These are phyloP conservation scores for Botrytis byssoidea DNA, from an alignment of 2,329 filamentous ascomycete species.

Conservation along the genomic window DNA sequence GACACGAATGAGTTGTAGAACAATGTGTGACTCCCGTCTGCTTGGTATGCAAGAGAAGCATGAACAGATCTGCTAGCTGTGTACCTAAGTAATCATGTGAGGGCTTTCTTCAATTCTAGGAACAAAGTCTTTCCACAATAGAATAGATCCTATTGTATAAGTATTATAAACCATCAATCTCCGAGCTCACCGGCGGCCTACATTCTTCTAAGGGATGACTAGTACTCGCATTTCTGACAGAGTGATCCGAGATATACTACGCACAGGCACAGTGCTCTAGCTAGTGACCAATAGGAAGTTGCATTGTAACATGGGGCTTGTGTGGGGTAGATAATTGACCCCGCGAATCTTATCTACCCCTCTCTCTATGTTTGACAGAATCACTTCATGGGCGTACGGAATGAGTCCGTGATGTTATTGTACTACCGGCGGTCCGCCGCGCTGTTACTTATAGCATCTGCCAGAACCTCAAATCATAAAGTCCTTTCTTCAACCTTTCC, in stretches of 20 bases:
- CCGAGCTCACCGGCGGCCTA: background rate
- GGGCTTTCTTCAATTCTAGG: too few relatives aligned
- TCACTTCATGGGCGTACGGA: background rate
- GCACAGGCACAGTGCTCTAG: background rate
- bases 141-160: background rate
- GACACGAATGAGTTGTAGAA: background rate
- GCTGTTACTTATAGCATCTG: background rate
- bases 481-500: background rate
- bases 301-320: background rate
- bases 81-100: background rate
- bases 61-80: background rate
- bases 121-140: background rate
- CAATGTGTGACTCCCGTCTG: background rate
- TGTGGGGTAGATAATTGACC: slow-evolving; percentile 1
- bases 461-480: background rate
- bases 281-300: background rate
- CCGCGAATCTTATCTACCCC: slow-evolving; percentile 4
- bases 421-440: background rate
- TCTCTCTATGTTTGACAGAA: background rate
- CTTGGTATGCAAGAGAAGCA: background rate
- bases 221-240: background rate
- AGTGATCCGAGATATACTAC: background rate
- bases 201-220: background rate
- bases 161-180: background rate
- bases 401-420: background rate